Conservation (phyloP, 1,284 basidiomycete genomes). For the Hemileia vastatrix region DNA sequence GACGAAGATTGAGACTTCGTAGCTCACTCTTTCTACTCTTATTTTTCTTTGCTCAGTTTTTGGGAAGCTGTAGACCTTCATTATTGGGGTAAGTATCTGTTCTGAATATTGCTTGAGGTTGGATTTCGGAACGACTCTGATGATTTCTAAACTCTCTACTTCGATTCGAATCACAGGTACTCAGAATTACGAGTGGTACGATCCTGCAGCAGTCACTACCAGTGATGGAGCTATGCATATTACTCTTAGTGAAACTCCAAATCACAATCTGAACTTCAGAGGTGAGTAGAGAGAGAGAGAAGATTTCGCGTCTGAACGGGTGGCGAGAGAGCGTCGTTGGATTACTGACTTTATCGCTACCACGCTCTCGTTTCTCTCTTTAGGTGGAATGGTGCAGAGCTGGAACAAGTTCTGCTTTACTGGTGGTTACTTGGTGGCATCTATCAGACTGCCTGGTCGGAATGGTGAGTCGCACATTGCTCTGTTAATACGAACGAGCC, state of each 20-base stretch:
- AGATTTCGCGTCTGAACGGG: constrained; percentile 59
- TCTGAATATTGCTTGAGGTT: too few species aligned
- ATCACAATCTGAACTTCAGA: constrained; percentile 64
- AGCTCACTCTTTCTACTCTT: background rate
- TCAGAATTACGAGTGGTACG: constrained; percentile 44
- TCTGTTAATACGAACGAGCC: constrained; percentile 28
- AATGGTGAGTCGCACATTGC: too few species aligned
- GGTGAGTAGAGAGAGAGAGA: constrained; percentile 50
- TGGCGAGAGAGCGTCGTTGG: too few species aligned
- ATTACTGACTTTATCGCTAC: too few species aligned
- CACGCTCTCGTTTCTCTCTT: too few species aligned
- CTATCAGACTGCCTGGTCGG: constrained; percentile 26
- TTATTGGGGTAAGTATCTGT: constrained; percentile 53
- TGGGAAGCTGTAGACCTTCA: constrained; percentile 51
- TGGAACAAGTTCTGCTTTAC: constrained; percentile 79
- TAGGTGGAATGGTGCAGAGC: constrained; percentile 33
- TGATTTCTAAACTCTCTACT: constrained; percentile 39
- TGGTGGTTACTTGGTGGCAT: constrained; percentile 63
- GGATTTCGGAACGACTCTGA: background rate
- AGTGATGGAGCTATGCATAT: constrained; percentile 62
- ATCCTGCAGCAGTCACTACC: constrained; percentile 63
- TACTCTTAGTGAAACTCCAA: constrained; percentile 51
- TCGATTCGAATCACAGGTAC: constrained; percentile 61
- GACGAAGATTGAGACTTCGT: background rate
- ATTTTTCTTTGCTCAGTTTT: constrained; percentile 31